Evolutionary conservation across 768 basidiomycete species (phyloP).

Genomic region (Tricholoma hemisulphureum): DNA sequence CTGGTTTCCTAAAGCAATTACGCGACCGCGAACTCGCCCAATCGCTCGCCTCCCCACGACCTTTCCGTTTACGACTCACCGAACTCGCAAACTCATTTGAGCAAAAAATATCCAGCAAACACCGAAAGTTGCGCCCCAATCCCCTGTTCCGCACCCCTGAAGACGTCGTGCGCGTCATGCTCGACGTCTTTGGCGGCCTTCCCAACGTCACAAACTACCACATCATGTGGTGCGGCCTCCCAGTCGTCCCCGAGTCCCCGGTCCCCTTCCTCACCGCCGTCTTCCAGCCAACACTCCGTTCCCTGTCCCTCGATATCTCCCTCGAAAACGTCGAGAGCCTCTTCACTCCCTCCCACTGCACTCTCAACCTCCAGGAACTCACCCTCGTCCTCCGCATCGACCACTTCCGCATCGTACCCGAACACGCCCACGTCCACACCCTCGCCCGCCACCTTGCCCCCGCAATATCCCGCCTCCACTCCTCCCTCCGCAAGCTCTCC

Average conservation of each 20-base stretch:
- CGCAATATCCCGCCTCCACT: constrained; percentile 34
- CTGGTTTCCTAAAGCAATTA: constrained; percentile 45
- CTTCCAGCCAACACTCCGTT: constrained; percentile 37
- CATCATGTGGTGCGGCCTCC: constrained; percentile 48
- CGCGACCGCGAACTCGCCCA: constrained; percentile 31
- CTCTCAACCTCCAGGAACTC: constrained; percentile 39
- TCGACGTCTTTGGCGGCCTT: constrained; percentile 42
- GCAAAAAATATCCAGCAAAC: constrained; percentile 25
- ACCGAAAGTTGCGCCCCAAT: constrained; percentile 26
- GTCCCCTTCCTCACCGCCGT: constrained; percentile 34
- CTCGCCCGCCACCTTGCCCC: constrained; percentile 38
- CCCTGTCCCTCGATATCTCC: constrained; percentile 42
- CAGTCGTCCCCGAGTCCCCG: constrained; percentile 26
- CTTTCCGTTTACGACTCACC: constrained; percentile 28
- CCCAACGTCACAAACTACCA: constrained; percentile 49
- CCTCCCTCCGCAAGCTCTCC: constrained; percentile 37
- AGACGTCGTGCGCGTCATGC: constrained; percentile 40
- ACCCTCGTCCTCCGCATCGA: constrained; percentile 44
- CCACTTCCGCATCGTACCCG: constrained; percentile 18
- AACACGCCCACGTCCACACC: constrained; percentile 30
- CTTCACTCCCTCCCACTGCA: constrained; percentile 27
- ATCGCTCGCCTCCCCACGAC: constrained; percentile 9
- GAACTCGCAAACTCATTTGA: constrained; percentile 36
- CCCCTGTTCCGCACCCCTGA: constrained; percentile 32
- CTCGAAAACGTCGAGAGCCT: constrained; percentile 41